Percentiles rank a stretch among this genome's conserved stretches.
Evolutionary conservation across 2,329 filamentous ascomycete species (phyloP).

Genomic region (Ilyonectria robusta): DNA sequence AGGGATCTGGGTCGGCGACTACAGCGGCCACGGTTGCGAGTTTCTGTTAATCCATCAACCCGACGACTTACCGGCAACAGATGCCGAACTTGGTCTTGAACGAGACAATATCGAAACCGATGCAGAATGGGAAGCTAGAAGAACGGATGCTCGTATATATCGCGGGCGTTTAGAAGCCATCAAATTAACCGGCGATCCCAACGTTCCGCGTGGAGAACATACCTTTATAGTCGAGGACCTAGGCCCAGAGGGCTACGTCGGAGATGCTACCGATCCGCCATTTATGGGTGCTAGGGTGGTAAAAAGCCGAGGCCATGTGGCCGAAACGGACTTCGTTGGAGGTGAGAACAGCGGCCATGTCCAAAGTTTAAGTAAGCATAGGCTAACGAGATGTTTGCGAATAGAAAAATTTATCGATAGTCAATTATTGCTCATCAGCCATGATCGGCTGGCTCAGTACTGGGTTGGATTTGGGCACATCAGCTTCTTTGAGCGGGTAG

Average conservation of each 20-base stretch:
- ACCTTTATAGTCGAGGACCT: conserved; percentile 88
- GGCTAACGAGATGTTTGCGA: conserved; percentile 7
- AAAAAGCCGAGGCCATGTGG: conserved; percentile 82
- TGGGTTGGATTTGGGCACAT: conserved; percentile 78
- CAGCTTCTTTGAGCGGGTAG: conserved; percentile 72
- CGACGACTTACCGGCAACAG: conserved; percentile 58
- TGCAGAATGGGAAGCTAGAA: conserved; percentile 61
- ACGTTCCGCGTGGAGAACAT: conserved; percentile 88
- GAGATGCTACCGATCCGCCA: conserved; percentile 73
- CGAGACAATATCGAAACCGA: conserved; percentile 60
- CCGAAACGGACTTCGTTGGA: conserved; percentile 77
- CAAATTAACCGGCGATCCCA: conserved; percentile 92
- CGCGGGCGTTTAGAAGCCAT: conserved; percentile 83
- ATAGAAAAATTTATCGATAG: conserved; percentile 81
- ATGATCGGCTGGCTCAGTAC: conserved; percentile 84
- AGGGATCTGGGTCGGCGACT: conserved; percentile 94
- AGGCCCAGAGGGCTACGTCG: conserved; percentile 74
- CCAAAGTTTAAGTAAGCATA: not conserved
- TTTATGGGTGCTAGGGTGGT: conserved; percentile 85
- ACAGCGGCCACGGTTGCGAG: conserved; percentile 89
- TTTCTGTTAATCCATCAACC: conserved; percentile 88
- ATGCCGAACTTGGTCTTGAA: conserved; percentile 58
- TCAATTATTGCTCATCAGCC: conserved; percentile 83
- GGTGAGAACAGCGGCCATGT: conserved; percentile 66
- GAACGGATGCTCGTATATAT: conserved; percentile 65